These are phyloP conservation scores for Diversispora epigaea DNA, from an alignment of 192 early-diverging fungal species.

Conservation along the genomic window DNA sequence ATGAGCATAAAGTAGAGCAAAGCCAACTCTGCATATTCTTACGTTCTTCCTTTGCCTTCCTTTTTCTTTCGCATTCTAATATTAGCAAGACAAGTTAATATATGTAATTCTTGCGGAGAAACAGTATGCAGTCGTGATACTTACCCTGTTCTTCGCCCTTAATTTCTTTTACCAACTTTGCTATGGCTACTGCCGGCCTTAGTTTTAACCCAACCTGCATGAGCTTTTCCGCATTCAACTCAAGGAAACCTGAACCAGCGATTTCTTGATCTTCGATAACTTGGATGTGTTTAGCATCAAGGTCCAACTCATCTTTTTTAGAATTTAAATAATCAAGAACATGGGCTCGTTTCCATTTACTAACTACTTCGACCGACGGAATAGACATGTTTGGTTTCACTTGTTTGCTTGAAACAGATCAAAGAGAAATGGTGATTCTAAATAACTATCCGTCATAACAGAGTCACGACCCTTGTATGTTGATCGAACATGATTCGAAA, in stretches of 20 bases:
- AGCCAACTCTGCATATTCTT: constrained; percentile 21
- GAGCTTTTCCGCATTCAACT: not conserved
- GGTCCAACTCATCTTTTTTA: constrained; percentile 8
- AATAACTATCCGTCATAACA: no score
- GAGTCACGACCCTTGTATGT: no score
- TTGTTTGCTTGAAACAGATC: no score
- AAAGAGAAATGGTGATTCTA: no score
- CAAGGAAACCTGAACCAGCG: not conserved
- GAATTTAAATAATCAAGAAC: no score
- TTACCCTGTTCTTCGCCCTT: not conserved
- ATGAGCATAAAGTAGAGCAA: constrained; percentile 8
- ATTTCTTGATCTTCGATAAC: not conserved
- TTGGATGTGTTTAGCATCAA: constrained; percentile 6
- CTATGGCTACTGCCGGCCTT: not conserved
- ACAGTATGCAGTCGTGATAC: constrained; percentile 7
- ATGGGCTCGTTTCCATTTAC: no score
- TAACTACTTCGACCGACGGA: no score
- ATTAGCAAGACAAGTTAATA: constrained; percentile 22
- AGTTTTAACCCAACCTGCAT: no score
- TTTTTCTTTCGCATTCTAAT: constrained; percentile 15
- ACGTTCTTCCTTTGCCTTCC: constrained; percentile 24
- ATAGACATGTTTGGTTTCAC: no score
- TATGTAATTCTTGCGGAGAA: constrained; percentile 25
- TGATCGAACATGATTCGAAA: no score
- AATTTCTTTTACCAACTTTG: not conserved